phyloP scores from a whole-genome alignment of 805 yeast species.

The Candida mattraensis region DNA sequence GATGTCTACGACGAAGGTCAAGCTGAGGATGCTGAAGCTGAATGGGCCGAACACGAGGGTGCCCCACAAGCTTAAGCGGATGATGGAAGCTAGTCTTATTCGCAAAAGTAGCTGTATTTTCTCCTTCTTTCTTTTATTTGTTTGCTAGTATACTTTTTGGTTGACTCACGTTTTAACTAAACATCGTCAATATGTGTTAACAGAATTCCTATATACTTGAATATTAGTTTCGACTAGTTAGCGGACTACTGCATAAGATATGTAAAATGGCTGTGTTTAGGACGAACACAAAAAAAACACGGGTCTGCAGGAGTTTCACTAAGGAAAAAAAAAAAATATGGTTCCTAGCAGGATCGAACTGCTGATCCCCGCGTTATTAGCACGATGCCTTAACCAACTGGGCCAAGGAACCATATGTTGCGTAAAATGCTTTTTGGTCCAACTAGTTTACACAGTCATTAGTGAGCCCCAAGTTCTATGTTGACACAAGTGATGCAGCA shows the following conservation, averaged over 20 bases:
- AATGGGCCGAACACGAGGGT: constrained; percentile 38
- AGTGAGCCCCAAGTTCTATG: too few species aligned
- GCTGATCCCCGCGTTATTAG: constrained; percentile 62
- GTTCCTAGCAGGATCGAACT: constrained; percentile 88
- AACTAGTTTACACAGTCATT: too few species aligned
- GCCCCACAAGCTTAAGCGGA: neutral
- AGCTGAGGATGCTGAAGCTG: constrained; percentile 41
- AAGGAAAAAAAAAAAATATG: constrained; percentile 36
- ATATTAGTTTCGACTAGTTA: neutral
- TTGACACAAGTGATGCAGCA: too few species aligned
- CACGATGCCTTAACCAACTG: constrained; percentile 46
- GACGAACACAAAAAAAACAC: too few species aligned
- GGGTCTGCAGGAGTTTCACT: too few species aligned
- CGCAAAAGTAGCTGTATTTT: too few species aligned
- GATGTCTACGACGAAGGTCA: constrained; percentile 53
- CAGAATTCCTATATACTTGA: too few species aligned
- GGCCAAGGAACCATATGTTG: constrained; percentile 37
- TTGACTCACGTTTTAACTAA: too few species aligned
- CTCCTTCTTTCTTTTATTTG: too few species aligned
- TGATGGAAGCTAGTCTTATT: constrained; percentile 1
- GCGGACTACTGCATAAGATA: neutral
- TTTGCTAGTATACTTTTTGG: too few species aligned
- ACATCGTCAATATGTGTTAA: too few species aligned
- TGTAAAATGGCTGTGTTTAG: neutral
- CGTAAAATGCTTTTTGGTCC: too few species aligned